Base-by-base conservation (phyloP, 2,329 filamentous ascomycete genomes). In the Passalora sequoiae region DNA sequence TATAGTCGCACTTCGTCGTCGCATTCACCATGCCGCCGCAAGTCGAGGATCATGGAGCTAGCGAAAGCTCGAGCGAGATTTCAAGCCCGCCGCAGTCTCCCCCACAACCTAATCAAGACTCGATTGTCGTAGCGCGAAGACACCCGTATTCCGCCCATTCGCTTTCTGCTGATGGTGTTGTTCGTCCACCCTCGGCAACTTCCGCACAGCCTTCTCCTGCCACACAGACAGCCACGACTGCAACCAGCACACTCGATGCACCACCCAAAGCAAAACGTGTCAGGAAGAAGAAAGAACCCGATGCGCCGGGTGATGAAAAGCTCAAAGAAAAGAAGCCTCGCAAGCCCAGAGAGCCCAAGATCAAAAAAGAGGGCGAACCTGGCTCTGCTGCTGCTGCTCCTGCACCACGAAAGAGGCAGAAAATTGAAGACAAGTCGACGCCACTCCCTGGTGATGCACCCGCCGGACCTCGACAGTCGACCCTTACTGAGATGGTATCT, bases 401-500 rank as follows among this genome's bases (percentile, higher is more conserved):
- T 66, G 58, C 62, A 33, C 63, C 72, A 46, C 74, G 76, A 54
- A 80, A 72, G 65, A 69, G 70, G 55, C 62, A 69, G 58, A 65
- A 65, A 55, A 56, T 63, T 32, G 67, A 67, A 43, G 66, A 59
- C 37, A 56, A 62, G 47, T 32, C 39, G 20, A 35, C 48, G 33
- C 37, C 38, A 17, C 44, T 32, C 12, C 20, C 38, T 29, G 39
- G 57, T 47, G 51, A 53, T 44, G 29, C 44, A 15, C 29, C 55
- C 31, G 43, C 53, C 17, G 47, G 53, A 29, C 43, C 62, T 21
- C 63, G 61, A 13, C 67, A 69, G 51, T 58, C 63, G 27, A 70
- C 67, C 33, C 60, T 71, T 42, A 65, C 63, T 27, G 67, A 68
- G 29, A 62, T 69, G 47, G 61, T 67, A 31, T 56, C 56, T 33